Percentiles rank a stretch among this genome's conserved stretches.
These are phyloP conservation scores for Priceomyces medius DNA, from an alignment of 805 yeast species.

Conservation along the genomic window DNA sequence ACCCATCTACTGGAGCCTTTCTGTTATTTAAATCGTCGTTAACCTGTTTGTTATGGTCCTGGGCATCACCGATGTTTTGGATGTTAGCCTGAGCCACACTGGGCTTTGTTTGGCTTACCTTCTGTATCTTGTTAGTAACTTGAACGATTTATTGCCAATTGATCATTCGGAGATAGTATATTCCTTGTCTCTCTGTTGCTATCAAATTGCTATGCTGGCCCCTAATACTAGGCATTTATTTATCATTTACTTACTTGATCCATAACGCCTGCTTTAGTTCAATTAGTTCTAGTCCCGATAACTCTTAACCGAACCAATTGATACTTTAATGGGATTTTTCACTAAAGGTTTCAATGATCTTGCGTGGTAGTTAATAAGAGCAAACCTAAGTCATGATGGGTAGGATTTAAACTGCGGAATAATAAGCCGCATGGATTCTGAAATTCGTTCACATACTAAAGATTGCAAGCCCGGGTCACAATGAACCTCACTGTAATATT, in stretches of 20 bases:
- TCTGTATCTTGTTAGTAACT: background rate
- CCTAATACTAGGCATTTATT: background rate
- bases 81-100: slow-evolving; percentile 16
- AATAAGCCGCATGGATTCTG: slow-evolving; percentile 5
- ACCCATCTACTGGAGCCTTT: slow-evolving; percentile 17
- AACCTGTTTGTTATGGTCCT: slow-evolving; percentile 16
- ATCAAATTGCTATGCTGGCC: background rate
- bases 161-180: background rate
- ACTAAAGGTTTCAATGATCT: background rate
- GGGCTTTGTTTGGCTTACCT: slow-evolving; percentile 10
- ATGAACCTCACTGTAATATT: too few species aligned
- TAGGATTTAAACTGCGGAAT: slow-evolving; percentile 1
- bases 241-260: slow-evolving; percentile 1
- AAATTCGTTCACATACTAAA: slow-evolving; percentile 2
- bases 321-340: background rate
- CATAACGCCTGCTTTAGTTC: background rate
- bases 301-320: slow-evolving; percentile 2
- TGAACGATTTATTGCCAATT: background rate
- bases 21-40: slow-evolving; percentile 10
- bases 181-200: background rate
- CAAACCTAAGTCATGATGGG: background rate
- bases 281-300: background rate
- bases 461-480: background rate
- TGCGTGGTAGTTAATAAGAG: background rate
- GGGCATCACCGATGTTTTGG: slow-evolving; percentile 17